Base-by-base conservation (phyloP, 2,329 filamentous ascomycete genomes). In the Coccinonectria pachysandricola region DNA sequence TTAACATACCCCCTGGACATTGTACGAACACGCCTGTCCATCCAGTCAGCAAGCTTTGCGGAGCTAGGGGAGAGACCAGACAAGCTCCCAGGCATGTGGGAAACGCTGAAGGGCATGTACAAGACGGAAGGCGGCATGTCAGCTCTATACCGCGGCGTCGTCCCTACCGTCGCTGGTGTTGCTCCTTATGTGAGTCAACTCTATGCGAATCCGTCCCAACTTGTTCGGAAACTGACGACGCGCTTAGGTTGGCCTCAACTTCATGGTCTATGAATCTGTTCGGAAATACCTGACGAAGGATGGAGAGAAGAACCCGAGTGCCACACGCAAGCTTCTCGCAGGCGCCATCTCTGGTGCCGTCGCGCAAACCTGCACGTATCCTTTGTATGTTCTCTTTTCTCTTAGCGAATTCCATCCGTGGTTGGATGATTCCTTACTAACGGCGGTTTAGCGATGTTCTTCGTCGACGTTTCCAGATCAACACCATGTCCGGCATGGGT, bases 401-500 rank as follows among this genome's bases (percentile, higher is more conserved):
- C 5, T n/a, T 6, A 8, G 12, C 2, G 23, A 21, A 21, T 26
- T 16, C 12, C 7, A 32, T 15, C 13, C 4, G 5, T 19, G 16
- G n/a, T 6, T 16, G 26, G 43, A 28, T 36, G 45, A 49, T 52
- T 34, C 50, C 26, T 9, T 7, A 11, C 5, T 24, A 8, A 37
- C 26, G 11, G 8, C 4, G 17, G 12, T 11, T 19, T 7, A 91
- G 84, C 52, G 87, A 94, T 51, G 88, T 98, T 3, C 67, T 98
- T 28, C 82, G 91, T 16, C 77, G 91, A 34, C 75, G 91, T 26
- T 98, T 98, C 54, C 91, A 98, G 52, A 91, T 98, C 61, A 98
- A 98, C 59, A 95, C 91, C 28, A 98, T 98, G 91, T 85, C 82
- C 24, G 91, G 91, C 26, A 88, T 98, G 77, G 91, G 91, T 26